A percentile compares a stretch with the other conserved stretches of the same genome.
phyloP scores from a whole-genome alignment of 139 green algal species.

The Desmodesmus armatus region DNA sequence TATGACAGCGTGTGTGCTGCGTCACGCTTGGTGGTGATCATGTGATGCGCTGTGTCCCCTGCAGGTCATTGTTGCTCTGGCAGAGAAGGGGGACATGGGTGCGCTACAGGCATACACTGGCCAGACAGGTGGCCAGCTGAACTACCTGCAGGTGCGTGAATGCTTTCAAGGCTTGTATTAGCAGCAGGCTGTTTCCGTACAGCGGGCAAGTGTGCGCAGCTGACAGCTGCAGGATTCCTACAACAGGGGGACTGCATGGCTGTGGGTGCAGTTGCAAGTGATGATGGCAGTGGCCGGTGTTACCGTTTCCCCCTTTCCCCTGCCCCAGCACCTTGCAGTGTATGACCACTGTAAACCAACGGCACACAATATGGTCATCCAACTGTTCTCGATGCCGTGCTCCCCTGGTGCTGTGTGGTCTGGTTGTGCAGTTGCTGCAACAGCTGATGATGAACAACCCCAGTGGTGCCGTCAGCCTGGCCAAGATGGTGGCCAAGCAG shows the following conservation, averaged over 20 bases:
- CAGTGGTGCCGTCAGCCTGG: conserved; percentile 92
- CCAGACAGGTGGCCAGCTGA: conserved; percentile 86
- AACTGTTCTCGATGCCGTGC: too few species aligned
- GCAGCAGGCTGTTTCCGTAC: conserved; percentile 83
- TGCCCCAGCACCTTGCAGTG: too few species aligned
- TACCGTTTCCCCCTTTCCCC: too few species aligned
- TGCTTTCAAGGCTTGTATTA: too few species aligned
- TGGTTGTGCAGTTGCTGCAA: conserved; percentile 84
- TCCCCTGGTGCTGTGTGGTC: too few species aligned
- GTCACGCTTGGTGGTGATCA: neutral
- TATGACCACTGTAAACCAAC: too few species aligned
- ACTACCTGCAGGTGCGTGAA: conserved; percentile 98
- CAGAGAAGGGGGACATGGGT: conserved; percentile 96
- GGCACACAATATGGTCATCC: too few species aligned
- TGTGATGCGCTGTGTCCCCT: conserved; percentile 9
- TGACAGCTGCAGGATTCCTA: too few species aligned
- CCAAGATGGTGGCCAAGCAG: conserved; percentile 93
- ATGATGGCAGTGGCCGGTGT: too few species aligned
- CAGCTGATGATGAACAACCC: conserved; percentile 95
- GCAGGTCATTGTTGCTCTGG: conserved; percentile 84
- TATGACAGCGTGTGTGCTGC: neutral
- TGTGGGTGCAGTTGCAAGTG: too few species aligned
- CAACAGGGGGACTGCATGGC: too few species aligned
- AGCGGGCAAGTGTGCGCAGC: too few species aligned
- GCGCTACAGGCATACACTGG: conserved; percentile 85